A percentile compares a stretch with the other conserved stretches of the same genome.
These are phyloP conservation scores for Naumovozyma baii DNA, from an alignment of 805 yeast species.

Conservation along the genomic window DNA sequence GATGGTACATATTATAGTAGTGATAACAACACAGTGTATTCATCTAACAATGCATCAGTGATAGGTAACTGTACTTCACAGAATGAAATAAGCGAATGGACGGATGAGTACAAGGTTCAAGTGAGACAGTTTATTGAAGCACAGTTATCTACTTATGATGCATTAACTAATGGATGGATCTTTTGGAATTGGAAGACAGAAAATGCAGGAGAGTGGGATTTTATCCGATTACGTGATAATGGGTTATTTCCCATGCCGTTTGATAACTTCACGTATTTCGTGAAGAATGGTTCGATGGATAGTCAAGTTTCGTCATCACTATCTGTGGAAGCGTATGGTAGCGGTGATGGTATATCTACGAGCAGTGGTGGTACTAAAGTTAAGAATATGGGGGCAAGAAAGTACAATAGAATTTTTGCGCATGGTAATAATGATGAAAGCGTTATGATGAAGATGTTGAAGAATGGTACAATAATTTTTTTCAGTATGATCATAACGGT, in stretches of 20 bases:
- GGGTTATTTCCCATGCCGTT: slow-evolving; percentile 58
- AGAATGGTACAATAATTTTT: no score
- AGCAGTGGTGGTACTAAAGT: not conserved
- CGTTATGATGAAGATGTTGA: no score
- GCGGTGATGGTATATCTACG: not conserved
- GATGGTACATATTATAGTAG: slow-evolving; percentile 38
- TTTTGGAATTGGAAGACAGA: slow-evolving; percentile 71
- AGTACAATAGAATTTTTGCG: not conserved
- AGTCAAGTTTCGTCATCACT: slow-evolving; percentile 10
- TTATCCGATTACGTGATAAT: slow-evolving; percentile 38
- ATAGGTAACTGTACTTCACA: slow-evolving; percentile 39
- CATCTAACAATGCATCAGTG: slow-evolving; percentile 10
- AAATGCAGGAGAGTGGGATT: slow-evolving; percentile 58
- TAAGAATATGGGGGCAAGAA: not conserved
- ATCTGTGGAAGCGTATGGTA: slow-evolving; percentile 9
- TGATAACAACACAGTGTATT: slow-evolving; percentile 6
- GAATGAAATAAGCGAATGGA: slow-evolving; percentile 34
- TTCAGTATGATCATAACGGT: no score
- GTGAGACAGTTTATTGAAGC: slow-evolving; percentile 50
- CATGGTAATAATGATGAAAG: not conserved
- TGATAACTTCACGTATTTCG: slow-evolving; percentile 40
- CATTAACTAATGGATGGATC: slow-evolving; percentile 48
- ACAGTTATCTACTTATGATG: slow-evolving; percentile 45
- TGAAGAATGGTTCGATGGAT: slow-evolving; percentile 17
- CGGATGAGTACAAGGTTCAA: slow-evolving; percentile 32